Evolutionary conservation across 768 basidiomycete genomes (phyloP).

Genomic region (Pulveroboletus sp.): DNA sequence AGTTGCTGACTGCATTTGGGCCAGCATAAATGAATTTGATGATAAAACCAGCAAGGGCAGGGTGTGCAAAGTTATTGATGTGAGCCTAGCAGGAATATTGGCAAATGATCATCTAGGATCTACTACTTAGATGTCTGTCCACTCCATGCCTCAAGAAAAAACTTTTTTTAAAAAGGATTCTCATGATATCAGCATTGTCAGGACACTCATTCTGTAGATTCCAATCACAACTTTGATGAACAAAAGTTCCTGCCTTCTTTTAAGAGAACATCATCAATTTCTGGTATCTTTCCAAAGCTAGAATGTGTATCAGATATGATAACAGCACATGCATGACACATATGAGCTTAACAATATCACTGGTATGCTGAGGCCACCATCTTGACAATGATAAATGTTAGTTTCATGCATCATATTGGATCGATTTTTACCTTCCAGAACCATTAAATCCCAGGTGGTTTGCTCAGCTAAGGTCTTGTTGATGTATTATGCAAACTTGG

Average conservation of each 20-base stretch:
- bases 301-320: too few species aligned
- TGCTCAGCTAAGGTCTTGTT: neutral
- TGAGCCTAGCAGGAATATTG: neutral
- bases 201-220: neutral
- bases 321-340: neutral
- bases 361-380: neutral
- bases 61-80: conserved; percentile 2
- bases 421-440: neutral
- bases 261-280: neutral
- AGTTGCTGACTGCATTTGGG: neutral
- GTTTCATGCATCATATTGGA: neutral
- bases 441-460: neutral
- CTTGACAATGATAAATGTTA: neutral
- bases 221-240: neutral
- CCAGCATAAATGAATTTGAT: conserved; percentile 5
- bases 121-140: neutral
- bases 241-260: neutral
- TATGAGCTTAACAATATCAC: neutral
- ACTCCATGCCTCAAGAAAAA: neutral
- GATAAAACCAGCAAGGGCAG: neutral
- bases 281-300: conserved; percentile 3
- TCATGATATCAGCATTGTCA: neutral
- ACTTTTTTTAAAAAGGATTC: neutral
- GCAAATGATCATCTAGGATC: neutral
- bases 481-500: neutral